These are phyloP conservation scores for Agaricus subrufescens DNA, from an alignment of 768 basidiomycete species.

Conservation along the genomic window DNA sequence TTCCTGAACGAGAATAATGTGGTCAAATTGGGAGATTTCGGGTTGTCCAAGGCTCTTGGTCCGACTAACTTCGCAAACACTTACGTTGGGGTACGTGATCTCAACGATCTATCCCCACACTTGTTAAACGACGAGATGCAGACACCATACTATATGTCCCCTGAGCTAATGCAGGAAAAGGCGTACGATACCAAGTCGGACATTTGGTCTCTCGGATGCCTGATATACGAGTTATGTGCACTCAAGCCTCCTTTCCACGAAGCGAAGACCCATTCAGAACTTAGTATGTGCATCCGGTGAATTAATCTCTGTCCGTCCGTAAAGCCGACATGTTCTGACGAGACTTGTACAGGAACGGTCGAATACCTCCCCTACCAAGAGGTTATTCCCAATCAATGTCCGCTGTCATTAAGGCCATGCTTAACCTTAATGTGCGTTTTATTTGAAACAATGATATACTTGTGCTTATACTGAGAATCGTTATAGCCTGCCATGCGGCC, in stretches of 20 bases:
- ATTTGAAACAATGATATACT: background rate
- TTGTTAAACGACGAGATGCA: constrained; percentile 23
- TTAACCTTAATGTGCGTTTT: constrained; percentile 67
- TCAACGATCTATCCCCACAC: background rate
- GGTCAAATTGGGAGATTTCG: constrained; percentile 98
- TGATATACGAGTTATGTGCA: constrained; percentile 95
- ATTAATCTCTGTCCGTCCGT: constrained; percentile 13
- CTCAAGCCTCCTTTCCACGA: constrained; percentile 91
- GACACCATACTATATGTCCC: constrained; percentile 99
- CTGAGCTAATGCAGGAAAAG: constrained; percentile 96
- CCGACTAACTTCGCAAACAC: constrained; percentile 91
- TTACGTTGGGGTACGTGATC: constrained; percentile 82
- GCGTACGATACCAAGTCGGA: constrained; percentile 97
- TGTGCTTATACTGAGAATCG: background rate
- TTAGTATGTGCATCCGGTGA: constrained; percentile 77
- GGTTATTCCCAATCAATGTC: constrained; percentile 73
- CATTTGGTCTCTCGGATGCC: constrained; percentile 97
- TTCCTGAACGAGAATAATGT: constrained; percentile 81
- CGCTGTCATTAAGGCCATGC: constrained; percentile 81
- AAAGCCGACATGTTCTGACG: background rate
- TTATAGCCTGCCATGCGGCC: constrained; percentile 81
- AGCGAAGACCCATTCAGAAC: constrained; percentile 84
- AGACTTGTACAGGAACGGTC: constrained; percentile 54
- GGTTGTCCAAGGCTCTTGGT: constrained; percentile 86
- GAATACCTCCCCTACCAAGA: constrained; percentile 86